Evolutionary conservation across 2,329 filamentous ascomycete genomes (phyloP).

Genomic region (Bimuria novae-zelandiae): DNA sequence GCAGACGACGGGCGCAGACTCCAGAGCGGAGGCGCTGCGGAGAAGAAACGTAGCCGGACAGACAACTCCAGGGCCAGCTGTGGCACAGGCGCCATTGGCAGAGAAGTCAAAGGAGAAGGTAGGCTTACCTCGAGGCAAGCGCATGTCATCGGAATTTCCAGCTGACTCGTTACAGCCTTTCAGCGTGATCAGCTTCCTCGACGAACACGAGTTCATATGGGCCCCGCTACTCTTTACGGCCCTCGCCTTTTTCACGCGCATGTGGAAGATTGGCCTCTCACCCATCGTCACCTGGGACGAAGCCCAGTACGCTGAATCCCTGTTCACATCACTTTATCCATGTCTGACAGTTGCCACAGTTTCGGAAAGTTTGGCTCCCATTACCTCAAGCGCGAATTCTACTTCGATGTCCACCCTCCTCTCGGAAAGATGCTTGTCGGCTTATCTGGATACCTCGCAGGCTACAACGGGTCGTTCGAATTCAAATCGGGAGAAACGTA

Average conservation of each 20-base stretch:
- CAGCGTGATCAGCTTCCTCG: slow-evolving; percentile 65
- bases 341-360: slow-evolving; percentile 52
- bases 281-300: slow-evolving; percentile 78
- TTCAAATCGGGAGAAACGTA: slow-evolving; percentile 99
- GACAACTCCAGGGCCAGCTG: slow-evolving; percentile 30
- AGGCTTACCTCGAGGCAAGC: slow-evolving; percentile 17
- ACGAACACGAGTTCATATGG: slow-evolving; percentile 65
- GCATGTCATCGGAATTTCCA: background rate
- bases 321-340: slow-evolving; percentile 5
- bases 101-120: slow-evolving; percentile 57
- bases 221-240: slow-evolving; percentile 67
- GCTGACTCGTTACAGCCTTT: slow-evolving; percentile 46
- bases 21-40: slow-evolving; percentile 50
- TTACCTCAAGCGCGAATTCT: slow-evolving; percentile 98
- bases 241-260: slow-evolving; percentile 67
- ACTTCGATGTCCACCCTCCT: slow-evolving; percentile 96
- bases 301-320: slow-evolving; percentile 63
- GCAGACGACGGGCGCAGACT: slow-evolving; percentile 48
- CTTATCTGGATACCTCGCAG: slow-evolving; percentile 91
- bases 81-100: slow-evolving; percentile 37
- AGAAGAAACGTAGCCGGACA: slow-evolving; percentile 50
- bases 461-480: slow-evolving; percentile 98
- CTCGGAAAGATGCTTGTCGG: slow-evolving; percentile 98
- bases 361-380: slow-evolving; percentile 98
- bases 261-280: slow-evolving; percentile 70